A percentile compares a stretch with the other conserved stretches of the same genome.
These are phyloP conservation scores for Auriscalpium orientale DNA, from an alignment of 768 basidiomycete species.

Conservation along the genomic window DNA sequence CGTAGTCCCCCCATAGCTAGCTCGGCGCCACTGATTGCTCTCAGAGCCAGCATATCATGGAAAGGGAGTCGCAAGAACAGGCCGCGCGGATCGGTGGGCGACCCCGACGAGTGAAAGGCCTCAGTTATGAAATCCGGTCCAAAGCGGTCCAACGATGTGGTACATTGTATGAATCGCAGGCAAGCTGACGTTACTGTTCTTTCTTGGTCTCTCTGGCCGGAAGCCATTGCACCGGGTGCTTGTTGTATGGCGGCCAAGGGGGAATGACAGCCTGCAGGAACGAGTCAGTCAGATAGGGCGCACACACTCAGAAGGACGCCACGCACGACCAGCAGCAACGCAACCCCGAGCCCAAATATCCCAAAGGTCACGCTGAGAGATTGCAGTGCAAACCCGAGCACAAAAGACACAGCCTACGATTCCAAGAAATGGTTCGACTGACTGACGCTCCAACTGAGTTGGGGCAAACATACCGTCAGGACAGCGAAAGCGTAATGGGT, in stretches of 20 bases:
- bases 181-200: slow-evolving; percentile 17
- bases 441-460: neutral
- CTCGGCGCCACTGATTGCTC: too few relatives aligned
- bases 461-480: slow-evolving; percentile 34
- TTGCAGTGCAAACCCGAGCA: slow-evolving; percentile 49
- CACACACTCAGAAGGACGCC: slow-evolving; percentile 10
- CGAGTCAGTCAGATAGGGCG: neutral
- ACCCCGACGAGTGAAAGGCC: too few relatives aligned
- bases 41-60: too few relatives aligned
- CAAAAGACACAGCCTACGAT: slow-evolving; percentile 44
- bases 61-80: too few relatives aligned
- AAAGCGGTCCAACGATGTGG: too few relatives aligned
- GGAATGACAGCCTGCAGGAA: slow-evolving; percentile 48
- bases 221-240: slow-evolving; percentile 57
- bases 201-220: slow-evolving; percentile 27
- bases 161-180: too few relatives aligned
- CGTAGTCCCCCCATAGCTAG: too few relatives aligned
- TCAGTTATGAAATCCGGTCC: too few relatives aligned
- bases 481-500: slow-evolving; percentile 35
- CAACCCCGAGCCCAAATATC: slow-evolving; percentile 30
- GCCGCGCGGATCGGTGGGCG: too few relatives aligned
- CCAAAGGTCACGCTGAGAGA: slow-evolving; percentile 47
- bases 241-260: slow-evolving; percentile 62
- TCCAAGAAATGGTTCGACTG: neutral
- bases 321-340: slow-evolving; percentile 13